Evolutionary conservation across 1,284 basidiomycete genomes (phyloP).

Genomic region (Phylloporus gajari): DNA sequence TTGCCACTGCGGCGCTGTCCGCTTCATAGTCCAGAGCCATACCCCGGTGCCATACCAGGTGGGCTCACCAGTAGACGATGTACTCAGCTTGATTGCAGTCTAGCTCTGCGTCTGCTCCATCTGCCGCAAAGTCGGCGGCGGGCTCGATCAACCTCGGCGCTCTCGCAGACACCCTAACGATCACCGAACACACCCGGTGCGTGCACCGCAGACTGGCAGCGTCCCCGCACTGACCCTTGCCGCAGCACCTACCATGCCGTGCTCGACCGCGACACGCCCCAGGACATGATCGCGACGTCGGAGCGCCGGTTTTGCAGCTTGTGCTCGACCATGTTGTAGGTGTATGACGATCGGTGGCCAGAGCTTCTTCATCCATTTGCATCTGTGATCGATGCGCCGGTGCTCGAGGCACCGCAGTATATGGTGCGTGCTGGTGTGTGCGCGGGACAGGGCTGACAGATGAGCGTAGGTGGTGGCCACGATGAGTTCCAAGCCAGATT

Average conservation of each 20-base stretch:
- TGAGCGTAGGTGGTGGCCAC: constrained; percentile 56
- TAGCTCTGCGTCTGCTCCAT: constrained; percentile 71
- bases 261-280: constrained; percentile 59
- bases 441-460: background rate
- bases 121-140: constrained; percentile 71
- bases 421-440: constrained; percentile 51
- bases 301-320: constrained; percentile 68
- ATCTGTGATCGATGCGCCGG: constrained; percentile 65
- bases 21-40: constrained; percentile 63
- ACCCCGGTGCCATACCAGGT: constrained; percentile 70
- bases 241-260: constrained; percentile 52
- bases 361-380: constrained; percentile 71
- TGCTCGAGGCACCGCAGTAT: constrained; percentile 56
- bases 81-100: background rate
- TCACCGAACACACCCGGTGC: constrained; percentile 63
- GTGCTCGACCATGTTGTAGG: constrained; percentile 71
- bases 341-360: constrained; percentile 65
- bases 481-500: constrained; percentile 61
- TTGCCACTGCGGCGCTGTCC: constrained; percentile 69
- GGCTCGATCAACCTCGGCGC: constrained; percentile 70
- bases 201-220: constrained; percentile 12
- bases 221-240: too few relatives aligned
- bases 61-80: background rate
- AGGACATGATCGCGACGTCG: constrained; percentile 58
- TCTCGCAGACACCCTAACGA: constrained; percentile 55